Percentiles rank a stretch among this genome's conserved stretches.
Conservation (phyloP, 176 grass and related monocot species). For the Carex kokanica region DNA sequence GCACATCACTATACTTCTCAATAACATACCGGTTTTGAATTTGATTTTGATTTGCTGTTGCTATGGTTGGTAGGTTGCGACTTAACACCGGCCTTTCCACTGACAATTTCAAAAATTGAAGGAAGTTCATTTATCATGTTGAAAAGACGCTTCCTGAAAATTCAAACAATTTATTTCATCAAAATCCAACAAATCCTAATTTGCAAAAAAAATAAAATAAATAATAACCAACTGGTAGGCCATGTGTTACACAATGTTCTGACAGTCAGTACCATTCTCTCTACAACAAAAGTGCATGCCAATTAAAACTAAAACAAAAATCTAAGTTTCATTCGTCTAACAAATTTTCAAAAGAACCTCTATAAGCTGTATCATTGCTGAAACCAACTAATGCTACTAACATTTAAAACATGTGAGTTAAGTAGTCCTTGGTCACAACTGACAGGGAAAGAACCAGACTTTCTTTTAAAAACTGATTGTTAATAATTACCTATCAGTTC, state of each 20-base stretch:
- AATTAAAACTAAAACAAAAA: background rate
- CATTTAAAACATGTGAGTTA: background rate
- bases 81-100: conserved; percentile 66
- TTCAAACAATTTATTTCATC: conserved; percentile 14
- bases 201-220: conserved; percentile 9
- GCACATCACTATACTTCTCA: background rate
- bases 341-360: background rate
- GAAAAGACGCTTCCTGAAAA: conserved; percentile 81
- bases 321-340: background rate
- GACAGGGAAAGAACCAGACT: background rate
- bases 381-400: background rate
- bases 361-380: background rate
- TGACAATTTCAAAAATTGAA: conserved; percentile 72
- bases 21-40: conserved; percentile 58
- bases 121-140: conserved; percentile 89
- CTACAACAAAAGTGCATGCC: background rate
- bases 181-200: background rate
- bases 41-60: conserved; percentile 75
- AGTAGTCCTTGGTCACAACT: background rate
- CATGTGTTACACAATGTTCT: background rate
- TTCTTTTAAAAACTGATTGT: background rate
- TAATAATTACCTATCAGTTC: conserved; percentile 64
- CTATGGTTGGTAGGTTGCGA: conserved; percentile 46
- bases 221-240: background rate
- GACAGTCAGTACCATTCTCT: background rate